Conservation (phyloP, 2,329 filamentous ascomycete species). For the Amauroascus niger region DNA sequence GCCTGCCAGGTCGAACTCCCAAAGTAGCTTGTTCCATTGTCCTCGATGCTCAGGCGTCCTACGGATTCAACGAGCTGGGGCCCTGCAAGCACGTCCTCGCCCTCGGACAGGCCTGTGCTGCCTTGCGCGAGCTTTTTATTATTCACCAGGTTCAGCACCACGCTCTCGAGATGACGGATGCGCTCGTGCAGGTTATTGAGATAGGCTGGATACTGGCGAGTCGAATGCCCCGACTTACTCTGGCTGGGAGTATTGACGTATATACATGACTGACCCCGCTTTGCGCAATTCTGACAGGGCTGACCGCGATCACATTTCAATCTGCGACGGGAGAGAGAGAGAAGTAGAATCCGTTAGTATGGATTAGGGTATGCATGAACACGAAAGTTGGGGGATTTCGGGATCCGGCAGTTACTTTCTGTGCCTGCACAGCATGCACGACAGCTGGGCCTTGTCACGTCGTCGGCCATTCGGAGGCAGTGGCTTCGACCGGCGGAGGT, state of each 20-base stretch:
- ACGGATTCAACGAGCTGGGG: conserved; percentile 4
- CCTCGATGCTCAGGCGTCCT: conserved; percentile 18
- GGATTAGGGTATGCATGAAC: not conserved
- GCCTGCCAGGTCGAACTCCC: conserved; percentile 26
- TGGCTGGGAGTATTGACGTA: conserved; percentile 1
- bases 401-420: conserved; percentile 9
- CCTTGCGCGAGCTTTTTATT: not conserved
- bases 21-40: conserved; percentile 25
- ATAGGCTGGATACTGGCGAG: conserved; percentile 8
- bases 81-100: not conserved
- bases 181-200: conserved; percentile 7
- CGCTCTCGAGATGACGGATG: conserved; percentile 20
- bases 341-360: not conserved
- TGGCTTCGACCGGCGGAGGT: not conserved
- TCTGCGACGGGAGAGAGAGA: not conserved
- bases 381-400: not conserved
- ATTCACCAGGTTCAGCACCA: conserved; percentile 20
- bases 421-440: conserved; percentile 11
- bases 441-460: conserved; percentile 14
- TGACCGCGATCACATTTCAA: conserved; percentile 14
- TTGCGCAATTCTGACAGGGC: conserved; percentile 12
- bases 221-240: not conserved
- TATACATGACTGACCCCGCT: conserved; percentile 9
- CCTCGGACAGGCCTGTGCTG: not conserved
- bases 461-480: conserved; percentile 6